phyloP scores from a whole-genome alignment of 2,329 filamentous ascomycete genomes.

The Xylariales sp. region DNA sequence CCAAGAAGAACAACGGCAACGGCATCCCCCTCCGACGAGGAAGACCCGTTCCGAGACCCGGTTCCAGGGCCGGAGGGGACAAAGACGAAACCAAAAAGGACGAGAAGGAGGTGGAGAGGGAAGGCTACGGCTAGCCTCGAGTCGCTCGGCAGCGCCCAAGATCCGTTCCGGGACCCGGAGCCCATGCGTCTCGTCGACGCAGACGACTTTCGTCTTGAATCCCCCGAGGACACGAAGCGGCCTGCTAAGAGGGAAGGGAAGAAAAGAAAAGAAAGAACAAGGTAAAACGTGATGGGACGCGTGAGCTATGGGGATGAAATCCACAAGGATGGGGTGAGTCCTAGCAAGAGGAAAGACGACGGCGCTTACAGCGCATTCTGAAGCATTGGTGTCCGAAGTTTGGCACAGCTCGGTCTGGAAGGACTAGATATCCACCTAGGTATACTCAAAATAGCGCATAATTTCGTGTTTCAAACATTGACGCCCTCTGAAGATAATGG shows the following conservation, averaged over 20 bases:
- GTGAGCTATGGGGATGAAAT: background rate
- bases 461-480: too few relatives aligned
- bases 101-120: slow-evolving; percentile 13
- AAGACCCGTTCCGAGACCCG: slow-evolving; percentile 28
- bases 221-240: background rate
- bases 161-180: slow-evolving; percentile 26
- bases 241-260: background rate
- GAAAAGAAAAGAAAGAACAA: background rate
- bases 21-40: background rate
- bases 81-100: slow-evolving; percentile 4
- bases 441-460: background rate
- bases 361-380: background rate
- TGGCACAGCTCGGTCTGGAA: background rate
- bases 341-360: background rate
- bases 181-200: slow-evolving; percentile 33
- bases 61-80: background rate
- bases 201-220: slow-evolving; percentile 31
- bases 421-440: background rate
- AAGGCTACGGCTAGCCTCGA: background rate
- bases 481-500: background rate
- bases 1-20: background rate
- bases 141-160: background rate
- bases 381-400: slow-evolving; percentile 1
- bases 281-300: background rate
- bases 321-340: too few relatives aligned